These are phyloP conservation scores for Diaporthe ilicicola DNA, from an alignment of 2,329 filamentous ascomycete genomes.

Conservation along the genomic window DNA sequence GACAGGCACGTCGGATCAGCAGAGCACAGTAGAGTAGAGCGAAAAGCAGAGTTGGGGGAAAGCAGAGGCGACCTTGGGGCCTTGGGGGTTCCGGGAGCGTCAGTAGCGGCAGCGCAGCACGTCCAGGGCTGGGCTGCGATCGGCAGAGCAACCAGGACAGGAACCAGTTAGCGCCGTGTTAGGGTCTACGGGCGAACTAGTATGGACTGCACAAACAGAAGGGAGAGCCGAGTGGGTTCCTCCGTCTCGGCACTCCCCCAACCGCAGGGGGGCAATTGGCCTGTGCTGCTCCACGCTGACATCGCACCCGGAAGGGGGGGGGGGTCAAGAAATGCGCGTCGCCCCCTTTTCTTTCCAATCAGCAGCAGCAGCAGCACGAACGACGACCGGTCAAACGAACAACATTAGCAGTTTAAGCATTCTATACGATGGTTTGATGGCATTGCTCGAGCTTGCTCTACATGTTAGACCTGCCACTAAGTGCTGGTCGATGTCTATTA, in stretches of 20 bases:
- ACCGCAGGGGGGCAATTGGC: conserved; percentile 20
- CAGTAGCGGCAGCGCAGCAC: neutral
- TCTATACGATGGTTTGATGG: neutral
- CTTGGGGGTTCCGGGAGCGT: conserved; percentile 14
- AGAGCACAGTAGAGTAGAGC: neutral
- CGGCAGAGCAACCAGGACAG: conserved; percentile 4
- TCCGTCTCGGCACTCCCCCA: conserved; percentile 23
- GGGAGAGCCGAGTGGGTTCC: neutral
- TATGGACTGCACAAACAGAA: conserved; percentile 17
- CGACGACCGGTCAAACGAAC: neutral
- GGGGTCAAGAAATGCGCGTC: neutral
- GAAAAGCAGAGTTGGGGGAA: conserved; percentile 1
- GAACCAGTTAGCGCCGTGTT: conserved; percentile 2
- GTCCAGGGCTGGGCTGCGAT: conserved; percentile 4
- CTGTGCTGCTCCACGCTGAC: conserved; percentile 20
- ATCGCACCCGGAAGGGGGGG: neutral
- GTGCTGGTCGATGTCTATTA: neutral
- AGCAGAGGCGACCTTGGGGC: conserved; percentile 7
- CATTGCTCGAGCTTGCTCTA: neutral
- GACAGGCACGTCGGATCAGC: conserved; percentile 4
- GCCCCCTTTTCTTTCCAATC: conserved; percentile 20
- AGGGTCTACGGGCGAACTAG: neutral
- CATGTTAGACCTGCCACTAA: neutral
- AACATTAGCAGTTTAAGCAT: neutral
- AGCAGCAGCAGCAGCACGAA: neutral